Base-by-base conservation (phyloP, 306 rosid genomes). In the Citrullus amarus region DNA sequence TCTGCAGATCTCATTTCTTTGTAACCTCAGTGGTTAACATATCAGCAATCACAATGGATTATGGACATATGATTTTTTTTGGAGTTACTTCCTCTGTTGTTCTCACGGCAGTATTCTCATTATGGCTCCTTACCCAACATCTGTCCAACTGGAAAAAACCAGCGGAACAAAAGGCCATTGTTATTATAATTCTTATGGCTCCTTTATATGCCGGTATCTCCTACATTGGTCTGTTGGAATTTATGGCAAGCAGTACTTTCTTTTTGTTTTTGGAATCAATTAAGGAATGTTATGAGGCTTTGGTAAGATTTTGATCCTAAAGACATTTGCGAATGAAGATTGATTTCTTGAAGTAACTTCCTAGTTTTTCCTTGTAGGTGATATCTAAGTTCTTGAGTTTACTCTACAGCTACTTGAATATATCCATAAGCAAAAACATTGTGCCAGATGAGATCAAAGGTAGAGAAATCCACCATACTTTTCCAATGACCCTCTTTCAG, bases 271-370 rank as follows among this genome's bases (percentile, higher is more conserved):
- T 83, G 81, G 86, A 83, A 20, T 83, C 86, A 15, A 20, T 83
- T 28, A 83, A 83, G 79, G 86, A 83, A 38, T 83, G 83, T 61
- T 83, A 83, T 30, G 83, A 83, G 75, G 86, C 86, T 51, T 65
- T 83, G 76, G 86, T 83, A 59, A 79, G 75, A 36, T 60, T 67
- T 79, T 20, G 12, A 75, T 18, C 9, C 75, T 39, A 20, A 50
- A 22, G 11, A 75, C 78, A 14, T 54, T 32, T 53, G 43, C 0
- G 6, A 53, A 75, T 32, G 30, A 75, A 75, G 41, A 75, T 75
- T 38, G 50, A 11, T 54, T 38, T 32, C 15, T 41, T 25, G 9
- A 15, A 10, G 16, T 82, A 44, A 71, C 78, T 78, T 78, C 63
- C 5, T 82, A 20, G 9, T 17, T 60, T 48, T 82, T 61, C 17